Conservation (phyloP, 2,329 filamentous ascomycete genomes). For the Cylindrodendrum hubeiense region DNA sequence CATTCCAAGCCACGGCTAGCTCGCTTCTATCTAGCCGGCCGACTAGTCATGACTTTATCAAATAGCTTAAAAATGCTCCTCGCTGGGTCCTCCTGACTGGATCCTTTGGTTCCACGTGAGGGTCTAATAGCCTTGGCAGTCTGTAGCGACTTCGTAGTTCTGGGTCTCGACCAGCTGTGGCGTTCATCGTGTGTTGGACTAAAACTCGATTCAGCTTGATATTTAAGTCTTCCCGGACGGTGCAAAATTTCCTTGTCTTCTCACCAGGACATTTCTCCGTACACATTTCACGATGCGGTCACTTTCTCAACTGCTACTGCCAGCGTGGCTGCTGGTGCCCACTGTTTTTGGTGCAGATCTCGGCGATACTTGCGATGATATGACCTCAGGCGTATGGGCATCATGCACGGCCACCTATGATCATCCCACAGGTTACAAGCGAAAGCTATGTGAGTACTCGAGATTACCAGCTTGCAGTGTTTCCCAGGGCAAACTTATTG, state of each 20-base stretch:
- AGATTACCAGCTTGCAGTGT: too few species aligned
- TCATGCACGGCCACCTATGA: background rate
- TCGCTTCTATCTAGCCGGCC: background rate
- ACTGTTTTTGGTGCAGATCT: background rate
- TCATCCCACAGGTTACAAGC: background rate
- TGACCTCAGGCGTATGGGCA: background rate
- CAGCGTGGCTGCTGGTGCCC: background rate
- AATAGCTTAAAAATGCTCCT: background rate
- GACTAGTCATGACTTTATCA: background rate
- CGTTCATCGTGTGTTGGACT: background rate
- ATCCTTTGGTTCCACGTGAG: background rate
- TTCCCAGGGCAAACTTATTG: background rate
- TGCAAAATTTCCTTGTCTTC: too few species aligned
- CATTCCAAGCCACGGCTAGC: background rate
- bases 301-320: background rate
- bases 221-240: background rate
- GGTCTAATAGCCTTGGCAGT: background rate
- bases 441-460: background rate
- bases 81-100: background rate
- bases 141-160: background rate
- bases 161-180: background rate
- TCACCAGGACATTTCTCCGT: background rate
- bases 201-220: background rate
- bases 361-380: background rate
- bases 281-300: background rate